Evolutionary conservation across 176 grass and related monocot genomes (phyloP), one percentile per base, ranked within the genome.

Genomic region (Zea luxurians): DNA sequence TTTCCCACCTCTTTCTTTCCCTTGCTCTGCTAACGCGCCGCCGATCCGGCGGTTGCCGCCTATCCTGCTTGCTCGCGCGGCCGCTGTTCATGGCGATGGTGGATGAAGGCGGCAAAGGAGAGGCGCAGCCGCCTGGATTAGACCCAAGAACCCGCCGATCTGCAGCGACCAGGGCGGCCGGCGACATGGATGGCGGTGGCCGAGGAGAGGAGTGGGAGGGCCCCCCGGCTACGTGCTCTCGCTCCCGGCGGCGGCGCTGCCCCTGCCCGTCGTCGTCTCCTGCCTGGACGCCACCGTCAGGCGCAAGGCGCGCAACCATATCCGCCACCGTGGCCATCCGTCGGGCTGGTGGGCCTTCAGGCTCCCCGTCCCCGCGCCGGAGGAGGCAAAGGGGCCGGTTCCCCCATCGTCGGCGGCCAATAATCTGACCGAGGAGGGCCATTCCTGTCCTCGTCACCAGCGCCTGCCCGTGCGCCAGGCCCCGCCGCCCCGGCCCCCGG

Each of bases 281-380:
- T 37, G 49, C 71, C 53, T 81, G 11, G 73, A 83, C 37, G 67
- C 50, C 64, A 73, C 63, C 27, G 80, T 93, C 64, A 80, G 73
- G 13, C 80, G 83, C 40, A 91, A 83, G 83, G 80, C 59, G 16
- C 93, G 88, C 21, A 93, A 68, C 77, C 77, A 71, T 47, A 65
- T 21, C 64, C 80, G 69, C 75, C 66, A 83, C 37, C 79, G 83
- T 35, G 35, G 80, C 15, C 46, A 43, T 10, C 81, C 90, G 9
- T 46, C 62, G 5, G 73, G 37, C 50, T 97, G 93, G 93, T 83
- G 69, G 75, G 41, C 80, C 1, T 82, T 67, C 61, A 69, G 49
- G 71, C 68, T 78, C 37, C 50, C 85, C 70, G 68, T 73, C 20
- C 43, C 77, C 42, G 46, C 13, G 5, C 54, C 70, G 18, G 49